A percentile compares a stretch with the other conserved stretches of the same genome.
Evolutionary conservation across 179 eudicot genomes (phyloP).

Genomic region (Camellia oleifera): DNA sequence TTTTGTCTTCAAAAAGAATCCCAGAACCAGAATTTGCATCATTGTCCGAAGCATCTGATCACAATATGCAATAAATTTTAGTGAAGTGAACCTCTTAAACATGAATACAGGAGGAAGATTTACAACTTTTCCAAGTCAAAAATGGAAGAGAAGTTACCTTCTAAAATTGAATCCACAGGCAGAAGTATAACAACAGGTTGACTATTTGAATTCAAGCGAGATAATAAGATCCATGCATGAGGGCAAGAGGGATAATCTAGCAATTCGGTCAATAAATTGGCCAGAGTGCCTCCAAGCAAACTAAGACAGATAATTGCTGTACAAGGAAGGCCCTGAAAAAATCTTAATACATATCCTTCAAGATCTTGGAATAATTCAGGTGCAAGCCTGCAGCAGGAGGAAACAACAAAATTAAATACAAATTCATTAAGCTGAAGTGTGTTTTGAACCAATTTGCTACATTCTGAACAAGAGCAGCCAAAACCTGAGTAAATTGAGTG

Average conservation of each 20-base stretch:
- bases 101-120: no score
- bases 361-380: conserved; percentile 53
- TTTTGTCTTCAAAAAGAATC: no score
- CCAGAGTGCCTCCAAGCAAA: conserved; percentile 55
- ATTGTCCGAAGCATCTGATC: no score
- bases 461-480: neutral
- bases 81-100: no score
- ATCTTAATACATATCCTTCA: conserved; percentile 37
- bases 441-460: neutral
- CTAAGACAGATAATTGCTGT: conserved; percentile 64
- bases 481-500: conserved; percentile 43
- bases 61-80: no score
- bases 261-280: conserved; percentile 51
- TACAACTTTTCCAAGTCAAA: no score
- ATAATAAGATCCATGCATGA: conserved; percentile 61
- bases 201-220: conserved; percentile 55
- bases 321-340: conserved; percentile 60
- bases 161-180: conserved; percentile 30
- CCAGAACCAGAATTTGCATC: no score
- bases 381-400: conserved; percentile 43
- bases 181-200: conserved; percentile 59
- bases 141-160: no score
- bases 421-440: conserved; percentile 3
- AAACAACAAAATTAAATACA: neutral
- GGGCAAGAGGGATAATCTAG: conserved; percentile 28